Conservation (phyloP, 768 basidiomycete species). For the Astraeus odoratus region DNA sequence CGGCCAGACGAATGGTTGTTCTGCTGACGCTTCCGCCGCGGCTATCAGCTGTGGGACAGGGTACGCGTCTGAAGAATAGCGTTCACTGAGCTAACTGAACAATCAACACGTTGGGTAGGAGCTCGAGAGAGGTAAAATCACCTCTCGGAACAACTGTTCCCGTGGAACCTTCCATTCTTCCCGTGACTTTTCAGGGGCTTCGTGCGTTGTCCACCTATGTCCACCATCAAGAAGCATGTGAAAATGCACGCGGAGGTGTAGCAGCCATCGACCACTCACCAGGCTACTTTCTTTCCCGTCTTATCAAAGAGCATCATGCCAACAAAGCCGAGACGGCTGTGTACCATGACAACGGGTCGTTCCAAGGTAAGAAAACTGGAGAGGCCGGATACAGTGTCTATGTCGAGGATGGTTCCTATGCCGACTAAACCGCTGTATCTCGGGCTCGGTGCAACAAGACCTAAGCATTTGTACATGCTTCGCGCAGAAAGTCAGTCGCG, state of each 20-base stretch:
- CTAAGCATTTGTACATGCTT: slow-evolving; percentile 20
- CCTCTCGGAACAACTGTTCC: slow-evolving; percentile 16
- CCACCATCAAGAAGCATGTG: too few species aligned
- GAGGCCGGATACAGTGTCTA: slow-evolving; percentile 17
- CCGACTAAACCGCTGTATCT: slow-evolving; percentile 25
- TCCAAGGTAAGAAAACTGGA: slow-evolving; percentile 13
- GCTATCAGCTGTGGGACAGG: slow-evolving; percentile 22
- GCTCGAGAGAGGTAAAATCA: not conserved
- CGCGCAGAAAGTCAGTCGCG: not conserved
- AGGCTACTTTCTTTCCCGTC: slow-evolving; percentile 16
- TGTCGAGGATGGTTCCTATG: slow-evolving; percentile 14
- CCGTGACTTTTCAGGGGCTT: slow-evolving; percentile 18
- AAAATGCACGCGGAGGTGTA: too few species aligned
- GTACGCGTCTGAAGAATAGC: slow-evolving; percentile 22
- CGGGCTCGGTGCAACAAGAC: slow-evolving; percentile 13
- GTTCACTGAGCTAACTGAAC: slow-evolving; percentile 15
- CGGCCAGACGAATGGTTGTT: slow-evolving; percentile 22
- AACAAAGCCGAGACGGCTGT: slow-evolving; percentile 20
- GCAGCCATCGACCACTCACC: too few species aligned
- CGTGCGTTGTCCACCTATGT: slow-evolving; percentile 24
- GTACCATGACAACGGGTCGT: slow-evolving; percentile 23
- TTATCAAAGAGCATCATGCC: slow-evolving; percentile 24
- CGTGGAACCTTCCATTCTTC: slow-evolving; percentile 25
- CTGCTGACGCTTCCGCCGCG: slow-evolving; percentile 11
- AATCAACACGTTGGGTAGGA: not conserved